phyloP scores from a whole-genome alignment of 768 basidiomycete genomes.

The Suillus sp. region DNA sequence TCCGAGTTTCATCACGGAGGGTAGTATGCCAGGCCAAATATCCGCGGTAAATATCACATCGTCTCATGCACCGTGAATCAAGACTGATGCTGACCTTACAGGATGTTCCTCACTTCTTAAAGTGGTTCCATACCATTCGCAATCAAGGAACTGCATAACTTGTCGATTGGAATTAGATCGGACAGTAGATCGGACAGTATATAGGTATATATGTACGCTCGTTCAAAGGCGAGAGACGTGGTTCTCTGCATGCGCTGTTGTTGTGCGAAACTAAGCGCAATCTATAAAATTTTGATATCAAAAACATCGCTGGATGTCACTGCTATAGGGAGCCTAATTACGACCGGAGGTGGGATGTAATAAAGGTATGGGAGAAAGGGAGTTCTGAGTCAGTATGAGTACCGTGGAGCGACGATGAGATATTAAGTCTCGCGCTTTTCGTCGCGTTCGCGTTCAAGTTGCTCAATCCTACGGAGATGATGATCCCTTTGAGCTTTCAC shows the following conservation, averaged over 20 bases:
- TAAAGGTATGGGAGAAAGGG: not conserved
- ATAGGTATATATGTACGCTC: not conserved
- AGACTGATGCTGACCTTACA: conserved; percentile 28
- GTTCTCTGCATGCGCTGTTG: not conserved
- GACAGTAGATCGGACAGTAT: not conserved
- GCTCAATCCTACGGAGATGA: conserved; percentile 57
- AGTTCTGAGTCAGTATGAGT: not conserved
- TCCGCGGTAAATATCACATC: conserved; percentile 45
- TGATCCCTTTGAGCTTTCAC: conserved; percentile 58
- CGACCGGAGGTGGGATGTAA: not conserved
- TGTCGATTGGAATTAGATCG: not conserved
- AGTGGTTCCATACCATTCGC: conserved; percentile 55
- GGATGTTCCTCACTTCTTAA: conserved; percentile 76
- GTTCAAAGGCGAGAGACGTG: not conserved
- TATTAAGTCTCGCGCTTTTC: conserved; percentile 19
- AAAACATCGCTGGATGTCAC: not conserved
- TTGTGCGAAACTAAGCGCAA: not conserved
- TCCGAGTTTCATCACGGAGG: conserved; percentile 64
- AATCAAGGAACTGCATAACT: conserved; percentile 13
- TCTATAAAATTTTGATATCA: not conserved
- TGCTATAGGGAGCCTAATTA: not conserved
- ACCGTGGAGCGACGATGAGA: not conserved
- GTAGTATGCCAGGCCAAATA: conserved; percentile 61
- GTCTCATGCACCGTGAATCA: not conserved
- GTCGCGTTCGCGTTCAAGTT: conserved; percentile 46